phyloP scores from a whole-genome alignment of 2,329 filamentous ascomycete genomes.

The Davidsoniella eucalypti region DNA sequence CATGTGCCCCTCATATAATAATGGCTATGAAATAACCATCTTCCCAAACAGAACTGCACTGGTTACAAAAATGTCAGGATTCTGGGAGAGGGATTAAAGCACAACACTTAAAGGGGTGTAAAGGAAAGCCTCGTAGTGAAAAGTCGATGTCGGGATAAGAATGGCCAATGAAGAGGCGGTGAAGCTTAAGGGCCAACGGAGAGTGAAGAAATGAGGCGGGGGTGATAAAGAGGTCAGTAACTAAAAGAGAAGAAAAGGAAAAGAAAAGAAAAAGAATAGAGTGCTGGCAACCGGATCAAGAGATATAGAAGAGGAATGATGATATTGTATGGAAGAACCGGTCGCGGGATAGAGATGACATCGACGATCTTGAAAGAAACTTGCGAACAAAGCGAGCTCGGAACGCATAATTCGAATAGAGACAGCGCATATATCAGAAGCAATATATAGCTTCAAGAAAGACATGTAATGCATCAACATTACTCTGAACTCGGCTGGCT shows the following conservation, averaged over 20 bases:
- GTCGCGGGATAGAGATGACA: no score
- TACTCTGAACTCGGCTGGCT: constrained; percentile 53
- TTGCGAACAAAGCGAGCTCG: not conserved
- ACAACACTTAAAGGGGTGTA: no score
- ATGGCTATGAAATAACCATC: no score
- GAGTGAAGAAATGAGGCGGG: no score
- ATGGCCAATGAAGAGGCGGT: no score
- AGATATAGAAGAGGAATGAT: not conserved
- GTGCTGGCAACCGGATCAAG: constrained; percentile 2
- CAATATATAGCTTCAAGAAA: not conserved
- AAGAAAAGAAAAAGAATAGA: constrained; percentile 2
- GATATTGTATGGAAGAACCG: not conserved
- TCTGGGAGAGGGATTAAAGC: no score
- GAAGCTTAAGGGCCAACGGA: no score
- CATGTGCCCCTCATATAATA: no score
- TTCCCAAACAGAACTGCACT: no score
- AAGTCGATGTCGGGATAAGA: not conserved
- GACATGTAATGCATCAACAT: constrained; percentile 2
- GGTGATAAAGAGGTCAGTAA: not conserved
- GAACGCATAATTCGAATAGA: no score
- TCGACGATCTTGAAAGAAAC: no score
- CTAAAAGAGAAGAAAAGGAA: not conserved
- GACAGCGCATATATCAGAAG: not conserved
- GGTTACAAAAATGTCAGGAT: no score
- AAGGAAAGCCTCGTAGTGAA: not conserved